Conservation (phyloP, 352 stramenopile species). For the Phytopythium vexans region DNA sequence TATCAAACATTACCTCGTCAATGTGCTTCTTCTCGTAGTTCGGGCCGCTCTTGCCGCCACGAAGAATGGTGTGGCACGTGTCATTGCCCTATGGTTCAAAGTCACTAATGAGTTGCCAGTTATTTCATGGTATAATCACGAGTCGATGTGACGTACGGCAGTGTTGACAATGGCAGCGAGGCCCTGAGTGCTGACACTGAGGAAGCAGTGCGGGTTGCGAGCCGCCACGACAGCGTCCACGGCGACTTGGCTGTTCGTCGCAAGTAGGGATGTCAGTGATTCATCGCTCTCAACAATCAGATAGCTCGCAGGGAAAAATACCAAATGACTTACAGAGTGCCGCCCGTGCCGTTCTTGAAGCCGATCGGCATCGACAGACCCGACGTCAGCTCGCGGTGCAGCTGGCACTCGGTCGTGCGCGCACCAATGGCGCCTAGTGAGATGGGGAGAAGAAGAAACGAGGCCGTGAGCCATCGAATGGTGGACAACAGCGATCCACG, state of each 20-base stretch:
- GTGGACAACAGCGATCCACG: not conserved
- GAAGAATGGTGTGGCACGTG: conserved; percentile 86
- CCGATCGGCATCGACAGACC: conserved; percentile 89
- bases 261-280: not conserved
- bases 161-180: conserved; percentile 87
- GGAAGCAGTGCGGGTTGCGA: conserved; percentile 84
- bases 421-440: conserved; percentile 66
- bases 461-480: not conserved
- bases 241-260: conserved; percentile 54
- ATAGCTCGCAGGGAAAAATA: not conserved
- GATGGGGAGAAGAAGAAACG: not conserved
- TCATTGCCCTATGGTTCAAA: conserved; percentile 60
- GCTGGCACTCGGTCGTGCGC: conserved; percentile 86
- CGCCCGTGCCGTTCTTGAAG: conserved; percentile 90
- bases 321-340: conserved; percentile 46
- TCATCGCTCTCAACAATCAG: not conserved
- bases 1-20: conserved; percentile 27
- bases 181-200: conserved; percentile 85
- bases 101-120: not conserved
- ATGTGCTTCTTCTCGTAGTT: conserved; percentile 87
- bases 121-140: not conserved
- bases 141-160: conserved; percentile 17
- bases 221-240: conserved; percentile 83
- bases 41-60: conserved; percentile 79
- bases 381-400: conserved; percentile 88